Evolutionary conservation across 1,284 basidiomycete genomes (phyloP).

Genomic region (Irpex sp.): DNA sequence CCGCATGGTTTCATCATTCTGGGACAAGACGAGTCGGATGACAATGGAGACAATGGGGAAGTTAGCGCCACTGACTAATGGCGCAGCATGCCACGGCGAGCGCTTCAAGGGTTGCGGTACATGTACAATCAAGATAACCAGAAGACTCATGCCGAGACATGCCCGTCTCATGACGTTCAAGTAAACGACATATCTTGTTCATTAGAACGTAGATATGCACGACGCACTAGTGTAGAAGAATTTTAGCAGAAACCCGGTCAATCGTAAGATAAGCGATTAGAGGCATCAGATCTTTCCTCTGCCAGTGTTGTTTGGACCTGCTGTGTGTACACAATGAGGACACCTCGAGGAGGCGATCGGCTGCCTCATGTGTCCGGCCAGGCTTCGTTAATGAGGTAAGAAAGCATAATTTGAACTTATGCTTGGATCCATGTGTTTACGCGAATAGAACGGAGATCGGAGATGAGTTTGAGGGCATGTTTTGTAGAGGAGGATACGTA

Average conservation of each 20-base stretch:
- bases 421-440: not conserved
- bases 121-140: too few species aligned
- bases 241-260: not conserved
- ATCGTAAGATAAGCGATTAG: not conserved
- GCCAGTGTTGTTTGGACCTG: not conserved
- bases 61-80: not conserved
- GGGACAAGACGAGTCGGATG: not conserved
- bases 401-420: not conserved
- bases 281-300: not conserved
- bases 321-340: not conserved
- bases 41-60: not conserved
- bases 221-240: not conserved
- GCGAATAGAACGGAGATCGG: not conserved
- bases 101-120: too few species aligned
- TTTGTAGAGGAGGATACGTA: not conserved
- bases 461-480: not conserved
- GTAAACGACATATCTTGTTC: not conserved
- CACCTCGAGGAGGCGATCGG: not conserved
- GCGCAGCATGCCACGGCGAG: not conserved
- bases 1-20: not conserved
- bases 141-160: not conserved
- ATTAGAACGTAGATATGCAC: not conserved
- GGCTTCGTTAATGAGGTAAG: not conserved
- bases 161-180: not conserved
- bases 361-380: not conserved